Percentiles rank a stretch among this genome's conserved stretches.
Evolutionary conservation across 1,284 basidiomycete species (phyloP).

Genomic region (Ustilago hordei): DNA sequence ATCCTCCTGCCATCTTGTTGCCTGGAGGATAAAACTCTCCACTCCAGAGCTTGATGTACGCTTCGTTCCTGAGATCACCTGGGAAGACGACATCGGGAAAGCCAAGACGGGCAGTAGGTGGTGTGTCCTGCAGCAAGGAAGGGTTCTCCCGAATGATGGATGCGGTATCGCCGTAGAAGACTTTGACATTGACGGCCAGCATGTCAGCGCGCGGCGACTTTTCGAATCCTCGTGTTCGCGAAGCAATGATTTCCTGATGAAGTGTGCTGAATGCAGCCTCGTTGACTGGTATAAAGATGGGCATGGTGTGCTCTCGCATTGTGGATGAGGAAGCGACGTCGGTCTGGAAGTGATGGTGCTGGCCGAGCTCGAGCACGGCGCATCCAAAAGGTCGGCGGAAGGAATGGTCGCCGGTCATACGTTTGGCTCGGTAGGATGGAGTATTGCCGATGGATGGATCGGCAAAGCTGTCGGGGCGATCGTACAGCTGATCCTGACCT

Average conservation of each 20-base stretch:
- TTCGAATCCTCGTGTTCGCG: slow-evolving; percentile 83
- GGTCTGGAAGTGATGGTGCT: slow-evolving; percentile 74
- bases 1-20: slow-evolving; percentile 58
- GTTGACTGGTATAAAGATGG: slow-evolving; percentile 83
- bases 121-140: slow-evolving; percentile 83
- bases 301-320: slow-evolving; percentile 82
- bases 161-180: slow-evolving; percentile 83
- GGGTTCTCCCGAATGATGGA: slow-evolving; percentile 86
- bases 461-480: slow-evolving; percentile 28
- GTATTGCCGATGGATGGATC: slow-evolving; percentile 46
- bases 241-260: slow-evolving; percentile 92
- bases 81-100: slow-evolving; percentile 97
- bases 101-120: slow-evolving; percentile 87
- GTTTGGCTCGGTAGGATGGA: slow-evolving; percentile 40
- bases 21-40: slow-evolving; percentile 63
- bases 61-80: slow-evolving; percentile 88
- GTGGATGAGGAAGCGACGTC: slow-evolving; percentile 70
- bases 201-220: slow-evolving; percentile 87
- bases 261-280: slow-evolving; percentile 90
- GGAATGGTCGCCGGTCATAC: slow-evolving; percentile 59
- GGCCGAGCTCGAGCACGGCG: slow-evolving; percentile 86
- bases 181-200: slow-evolving; percentile 87
- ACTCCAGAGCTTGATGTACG: slow-evolving; percentile 79
- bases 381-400: slow-evolving; percentile 92
- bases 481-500: slow-evolving; percentile 38